Conservation (phyloP, 2,329 filamentous ascomycete species). For the Talaromyces islandicus region DNA sequence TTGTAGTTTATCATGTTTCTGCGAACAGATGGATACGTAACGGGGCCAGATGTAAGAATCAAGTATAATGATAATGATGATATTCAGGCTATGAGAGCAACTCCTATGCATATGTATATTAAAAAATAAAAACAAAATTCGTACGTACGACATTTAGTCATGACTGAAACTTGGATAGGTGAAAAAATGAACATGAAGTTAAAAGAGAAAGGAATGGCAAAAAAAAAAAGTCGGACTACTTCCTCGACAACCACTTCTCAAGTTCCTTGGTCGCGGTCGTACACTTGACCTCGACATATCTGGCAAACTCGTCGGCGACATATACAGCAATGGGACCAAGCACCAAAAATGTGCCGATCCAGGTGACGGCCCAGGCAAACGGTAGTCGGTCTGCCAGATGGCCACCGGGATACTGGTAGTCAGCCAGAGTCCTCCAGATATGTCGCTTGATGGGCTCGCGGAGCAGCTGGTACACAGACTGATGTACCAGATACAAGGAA, state of each 20-base stretch:
- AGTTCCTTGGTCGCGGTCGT: not conserved
- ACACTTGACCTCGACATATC: not conserved
- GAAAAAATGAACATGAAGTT: not conserved
- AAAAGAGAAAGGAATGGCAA: not conserved
- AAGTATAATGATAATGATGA: not conserved
- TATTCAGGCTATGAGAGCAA: not conserved
- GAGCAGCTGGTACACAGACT: constrained; percentile 4
- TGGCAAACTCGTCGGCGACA: not conserved
- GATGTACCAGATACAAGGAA: constrained; percentile 2
- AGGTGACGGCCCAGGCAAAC: constrained; percentile 2
- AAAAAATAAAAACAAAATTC: not conserved
- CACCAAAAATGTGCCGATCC: constrained; percentile 3
- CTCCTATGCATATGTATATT: not conserved
- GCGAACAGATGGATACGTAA: not conserved
- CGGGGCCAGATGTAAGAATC: not conserved
- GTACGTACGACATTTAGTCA: not conserved
- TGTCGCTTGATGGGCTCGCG: constrained; percentile 2
- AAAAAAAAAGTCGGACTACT: not conserved
- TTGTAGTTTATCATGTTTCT: not conserved
- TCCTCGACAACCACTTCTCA: constrained; percentile 2
- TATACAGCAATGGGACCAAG: constrained; percentile 1
- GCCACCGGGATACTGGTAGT: constrained; percentile 4
- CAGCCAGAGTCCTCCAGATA: not conserved
- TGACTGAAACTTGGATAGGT: not conserved
- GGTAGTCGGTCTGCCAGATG: not conserved